Evolutionary conservation across 176 grass and related monocot species (phyloP).

Genomic region (Thinopyrum elongatum): DNA sequence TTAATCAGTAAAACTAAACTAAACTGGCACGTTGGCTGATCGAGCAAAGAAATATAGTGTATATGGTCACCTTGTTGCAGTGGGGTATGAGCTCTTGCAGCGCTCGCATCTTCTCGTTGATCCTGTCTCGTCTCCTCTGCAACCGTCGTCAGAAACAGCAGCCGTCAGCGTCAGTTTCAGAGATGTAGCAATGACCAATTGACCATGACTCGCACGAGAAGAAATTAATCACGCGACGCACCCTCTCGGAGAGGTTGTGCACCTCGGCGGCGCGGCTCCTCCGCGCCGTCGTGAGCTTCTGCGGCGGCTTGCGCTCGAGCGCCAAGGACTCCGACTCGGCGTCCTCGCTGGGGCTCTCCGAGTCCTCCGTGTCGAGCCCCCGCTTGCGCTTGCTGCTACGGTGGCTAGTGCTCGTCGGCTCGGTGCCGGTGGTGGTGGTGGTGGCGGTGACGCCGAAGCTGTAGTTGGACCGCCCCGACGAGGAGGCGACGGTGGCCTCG

Average conservation of each 20-base stretch:
- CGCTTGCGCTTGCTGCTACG: constrained; percentile 68
- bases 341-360: constrained; percentile 75
- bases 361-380: constrained; percentile 67
- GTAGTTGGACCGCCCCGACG: constrained; percentile 53
- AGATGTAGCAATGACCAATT: not conserved
- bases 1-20: too few relatives aligned
- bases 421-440: constrained; percentile 2
- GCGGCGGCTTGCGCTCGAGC: constrained; percentile 40
- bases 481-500: constrained; percentile 35
- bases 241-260: constrained; percentile 96
- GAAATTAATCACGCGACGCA: constrained; percentile 18
- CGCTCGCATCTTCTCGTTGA: constrained; percentile 97
- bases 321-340: constrained; percentile 58
- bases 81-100: constrained; percentile 94
- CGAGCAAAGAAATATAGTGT: too few relatives aligned
- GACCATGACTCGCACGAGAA: not conserved
- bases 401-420: constrained; percentile 64
- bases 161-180: not conserved
- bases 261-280: constrained; percentile 89
- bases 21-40: too few relatives aligned
- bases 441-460: constrained; percentile 35
- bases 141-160: not conserved
- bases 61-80: constrained; percentile 77
- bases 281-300: constrained; percentile 41
- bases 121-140: constrained; percentile 96